Base-by-base conservation (phyloP, 352 stramenopile genomes). In the Phytophthora lateralis region DNA sequence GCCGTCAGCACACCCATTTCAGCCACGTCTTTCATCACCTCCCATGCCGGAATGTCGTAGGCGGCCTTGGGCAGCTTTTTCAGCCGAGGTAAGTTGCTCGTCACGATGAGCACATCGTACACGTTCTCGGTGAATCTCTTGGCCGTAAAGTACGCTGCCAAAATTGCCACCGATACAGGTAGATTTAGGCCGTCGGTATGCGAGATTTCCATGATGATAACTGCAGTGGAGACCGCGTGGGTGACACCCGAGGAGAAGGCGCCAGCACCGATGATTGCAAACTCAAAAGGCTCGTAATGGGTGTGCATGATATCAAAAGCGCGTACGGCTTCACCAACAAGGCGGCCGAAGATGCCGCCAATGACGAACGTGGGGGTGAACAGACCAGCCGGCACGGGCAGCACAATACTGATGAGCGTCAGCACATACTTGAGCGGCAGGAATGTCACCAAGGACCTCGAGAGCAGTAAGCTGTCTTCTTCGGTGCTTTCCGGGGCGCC, bases 181-280 rank as follows among this genome's bases (percentile, higher is more conserved):
- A 96, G 61, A 21, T 92, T 91, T 15, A 97, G 71, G 11, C 81
- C 75, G 51, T 96, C 81, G 6, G 91, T 87, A 57, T 95, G 89
- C 10, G 85, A 96, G 50, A 98, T 82, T 67, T 98, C 94, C 82
- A 98, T 98, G 48, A 95, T 93, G 57, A 98, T 98, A 20, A 97
- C 90, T 20, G 93, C 94, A 0, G 89, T 97, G 10, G 86, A 97
- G 39, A 98, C 89, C 8, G 93, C 89, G 47, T 96, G 78, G 17
- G 94, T 98, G n/a, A 97, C 92, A 42, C 91, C 91, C 1, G 90
- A 93, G 0, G 89, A 92, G 49, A 98, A 97, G 9, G 90, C 90
- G 2, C 88, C 91, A 34, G 93, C 93, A 18, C 92, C 94, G 32
- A 98, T 92, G 54, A 98, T 89, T 15, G 93, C 89, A 60, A 93